These are phyloP conservation scores for Ballota nigra DNA, from an alignment of 257 asterid species.

Conservation along the genomic window DNA sequence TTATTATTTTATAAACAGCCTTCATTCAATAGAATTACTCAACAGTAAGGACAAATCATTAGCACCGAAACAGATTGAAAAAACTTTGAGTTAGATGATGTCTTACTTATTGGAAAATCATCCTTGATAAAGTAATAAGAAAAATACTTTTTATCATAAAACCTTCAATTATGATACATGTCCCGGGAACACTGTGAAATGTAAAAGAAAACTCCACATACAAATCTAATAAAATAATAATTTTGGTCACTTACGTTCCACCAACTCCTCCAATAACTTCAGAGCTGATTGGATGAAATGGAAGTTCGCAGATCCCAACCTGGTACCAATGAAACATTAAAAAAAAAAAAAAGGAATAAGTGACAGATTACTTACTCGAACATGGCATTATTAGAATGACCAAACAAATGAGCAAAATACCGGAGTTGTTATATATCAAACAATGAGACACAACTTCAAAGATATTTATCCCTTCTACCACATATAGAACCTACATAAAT, in stretches of 20 bases:
- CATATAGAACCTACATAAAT: not conserved
- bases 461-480: not conserved
- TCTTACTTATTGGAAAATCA: not conserved
- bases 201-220: not conserved
- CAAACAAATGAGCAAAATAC: not conserved
- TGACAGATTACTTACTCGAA: not conserved
- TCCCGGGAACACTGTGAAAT: no score
- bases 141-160: not conserved
- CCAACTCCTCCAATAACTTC: constrained; percentile 33
- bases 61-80: not conserved
- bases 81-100: not conserved
- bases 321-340: constrained; percentile 1
- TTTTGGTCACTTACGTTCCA: constrained; percentile 21
- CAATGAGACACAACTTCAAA: no score
- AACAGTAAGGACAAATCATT: not conserved
- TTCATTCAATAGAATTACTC: not conserved
- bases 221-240: not conserved
- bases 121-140: not conserved
- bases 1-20: no score
- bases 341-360: not conserved
- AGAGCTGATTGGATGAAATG: constrained; percentile 29
- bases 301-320: constrained; percentile 33
- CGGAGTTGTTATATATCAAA: not conserved
- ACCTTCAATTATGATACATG: not conserved
- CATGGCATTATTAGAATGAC: not conserved